These are phyloP conservation scores for Boechera retrofracta DNA, from an alignment of 345 rosid genomes.

Conservation along the genomic window DNA sequence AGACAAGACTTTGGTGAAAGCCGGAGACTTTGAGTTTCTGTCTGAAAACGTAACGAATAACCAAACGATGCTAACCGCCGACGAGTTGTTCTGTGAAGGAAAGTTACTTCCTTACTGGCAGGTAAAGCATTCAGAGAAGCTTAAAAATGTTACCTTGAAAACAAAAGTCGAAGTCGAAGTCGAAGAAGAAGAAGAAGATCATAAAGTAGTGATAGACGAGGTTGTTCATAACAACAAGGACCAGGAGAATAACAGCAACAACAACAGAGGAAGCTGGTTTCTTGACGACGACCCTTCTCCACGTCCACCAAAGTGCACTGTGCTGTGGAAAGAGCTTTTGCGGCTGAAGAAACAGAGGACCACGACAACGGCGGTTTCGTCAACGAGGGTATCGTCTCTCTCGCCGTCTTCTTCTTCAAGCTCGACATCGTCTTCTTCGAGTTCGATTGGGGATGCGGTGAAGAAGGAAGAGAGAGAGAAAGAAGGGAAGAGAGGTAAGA, in stretches of 20 bases:
- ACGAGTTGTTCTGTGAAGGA: conserved; percentile 89
- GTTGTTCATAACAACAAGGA: conserved; percentile 46
- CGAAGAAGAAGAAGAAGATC: conserved; percentile 41
- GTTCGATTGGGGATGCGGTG: conserved; percentile 55
- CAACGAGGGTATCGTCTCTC: conserved; percentile 65
- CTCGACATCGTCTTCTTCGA: conserved; percentile 71
- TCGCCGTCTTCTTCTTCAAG: conserved; percentile 72
- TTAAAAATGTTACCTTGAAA: conserved; percentile 59
- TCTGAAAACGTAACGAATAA: conserved; percentile 53
- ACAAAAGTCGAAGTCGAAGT: conserved; percentile 27
- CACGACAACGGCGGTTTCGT: conserved; percentile 53
- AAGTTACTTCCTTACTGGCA: conserved; percentile 93
- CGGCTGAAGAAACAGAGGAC: conserved; percentile 81
- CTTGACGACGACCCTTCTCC: conserved; percentile 97
- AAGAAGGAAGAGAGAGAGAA: conserved; percentile 55
- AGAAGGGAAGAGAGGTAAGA: conserved; percentile 73
- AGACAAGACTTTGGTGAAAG: conserved; percentile 49
- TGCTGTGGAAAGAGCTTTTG: conserved; percentile 89
- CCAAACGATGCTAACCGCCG: conserved; percentile 73
- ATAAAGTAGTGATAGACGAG: conserved; percentile 14
- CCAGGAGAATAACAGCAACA: conserved; percentile 22
- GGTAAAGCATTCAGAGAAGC: conserved; percentile 72
- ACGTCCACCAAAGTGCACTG: conserved; percentile 95
- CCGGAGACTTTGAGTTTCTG: conserved; percentile 80
- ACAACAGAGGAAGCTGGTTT: conserved; percentile 65